phyloP scores from a whole-genome alignment of 2,329 filamentous ascomycete genomes.

The Fusarium nygamai region DNA sequence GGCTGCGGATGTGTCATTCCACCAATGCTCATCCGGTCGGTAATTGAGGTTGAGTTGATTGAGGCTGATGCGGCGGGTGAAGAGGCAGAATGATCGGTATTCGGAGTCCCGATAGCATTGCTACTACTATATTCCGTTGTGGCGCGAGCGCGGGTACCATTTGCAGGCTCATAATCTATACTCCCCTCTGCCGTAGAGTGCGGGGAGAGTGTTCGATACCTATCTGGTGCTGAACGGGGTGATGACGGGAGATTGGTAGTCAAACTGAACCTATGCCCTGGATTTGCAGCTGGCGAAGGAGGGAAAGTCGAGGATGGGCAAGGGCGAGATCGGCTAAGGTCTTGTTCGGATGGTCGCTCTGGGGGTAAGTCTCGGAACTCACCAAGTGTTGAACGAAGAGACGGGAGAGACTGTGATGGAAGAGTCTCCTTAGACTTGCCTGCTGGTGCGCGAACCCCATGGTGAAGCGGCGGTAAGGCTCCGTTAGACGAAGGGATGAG shows the following conservation, averaged over 20 bases:
- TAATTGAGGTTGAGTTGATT: conserved; percentile 45
- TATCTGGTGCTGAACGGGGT: conserved; percentile 61
- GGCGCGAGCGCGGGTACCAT: conserved; percentile 48
- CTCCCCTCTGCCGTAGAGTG: conserved; percentile 52
- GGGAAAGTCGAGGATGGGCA: conserved; percentile 42
- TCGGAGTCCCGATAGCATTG: conserved; percentile 58
- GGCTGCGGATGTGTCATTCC: conserved; percentile 62
- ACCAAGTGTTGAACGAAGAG: conserved; percentile 50
- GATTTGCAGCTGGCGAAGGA: conserved; percentile 47
- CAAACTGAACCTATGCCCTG: conserved; percentile 45
- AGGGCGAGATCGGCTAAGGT: conserved; percentile 37
- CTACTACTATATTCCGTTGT: conserved; percentile 56
- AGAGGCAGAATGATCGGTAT: conserved; percentile 55
- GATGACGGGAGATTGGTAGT: conserved; percentile 51
- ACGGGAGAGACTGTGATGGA: conserved; percentile 53
- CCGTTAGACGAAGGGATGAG: conserved; percentile 38
- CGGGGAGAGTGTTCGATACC: conserved; percentile 60
- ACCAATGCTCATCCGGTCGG: conserved; percentile 69
- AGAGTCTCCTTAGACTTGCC: conserved; percentile 49
- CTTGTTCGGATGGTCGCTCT: conserved; percentile 46
- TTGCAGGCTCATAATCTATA: conserved; percentile 50
- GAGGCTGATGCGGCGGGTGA: conserved; percentile 52
- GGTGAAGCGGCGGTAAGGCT: conserved; percentile 51
- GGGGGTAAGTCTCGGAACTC: conserved; percentile 47
- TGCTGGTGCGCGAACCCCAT: conserved; percentile 49